These are phyloP conservation scores for Emergomyces africanus DNA, from an alignment of 2,329 filamentous ascomycete genomes.

Conservation along the genomic window DNA sequence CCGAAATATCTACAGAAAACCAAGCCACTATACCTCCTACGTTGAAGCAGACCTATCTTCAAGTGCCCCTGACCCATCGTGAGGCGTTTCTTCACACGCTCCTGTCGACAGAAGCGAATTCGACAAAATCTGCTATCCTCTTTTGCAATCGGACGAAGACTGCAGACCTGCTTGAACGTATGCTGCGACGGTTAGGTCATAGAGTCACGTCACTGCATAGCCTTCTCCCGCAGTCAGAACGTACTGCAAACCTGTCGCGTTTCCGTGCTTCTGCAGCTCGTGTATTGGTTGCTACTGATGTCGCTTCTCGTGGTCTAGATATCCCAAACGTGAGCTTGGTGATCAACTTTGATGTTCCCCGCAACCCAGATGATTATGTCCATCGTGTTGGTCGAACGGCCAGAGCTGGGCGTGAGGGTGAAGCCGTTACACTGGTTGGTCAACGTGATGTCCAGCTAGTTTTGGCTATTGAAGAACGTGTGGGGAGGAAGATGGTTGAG, in stretches of 20 bases:
- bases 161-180: slow-evolving; percentile 77
- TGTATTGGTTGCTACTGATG: slow-evolving; percentile 87
- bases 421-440: slow-evolving; percentile 77
- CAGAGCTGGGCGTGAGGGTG: slow-evolving; percentile 72
- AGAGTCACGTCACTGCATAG: slow-evolving; percentile 87
- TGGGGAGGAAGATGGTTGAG: slow-evolving; percentile 63
- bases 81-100: slow-evolving; percentile 92
- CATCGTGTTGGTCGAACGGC: slow-evolving; percentile 93
- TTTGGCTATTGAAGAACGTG: slow-evolving; percentile 76
- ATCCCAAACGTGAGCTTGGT: slow-evolving; percentile 86
- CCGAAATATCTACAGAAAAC: slow-evolving; percentile 60
- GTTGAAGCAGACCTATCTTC: slow-evolving; percentile 71
- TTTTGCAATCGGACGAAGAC: slow-evolving; percentile 91
- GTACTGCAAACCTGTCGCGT: slow-evolving; percentile 74
- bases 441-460: slow-evolving; percentile 86
- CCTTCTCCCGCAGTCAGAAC: slow-evolving; percentile 68
- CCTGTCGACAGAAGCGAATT: slow-evolving; percentile 64
- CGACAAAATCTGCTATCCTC: slow-evolving; percentile 67
- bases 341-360: slow-evolving; percentile 88
- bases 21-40: slow-evolving; percentile 65
- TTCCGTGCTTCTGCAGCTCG: slow-evolving; percentile 84
- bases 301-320: slow-evolving; percentile 86
- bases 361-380: slow-evolving; percentile 96
- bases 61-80: slow-evolving; percentile 81
- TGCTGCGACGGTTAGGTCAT: slow-evolving; percentile 74